These are phyloP conservation scores for Marsdenia floribunda DNA, from an alignment of 257 asterid species.

Conservation along the genomic window DNA sequence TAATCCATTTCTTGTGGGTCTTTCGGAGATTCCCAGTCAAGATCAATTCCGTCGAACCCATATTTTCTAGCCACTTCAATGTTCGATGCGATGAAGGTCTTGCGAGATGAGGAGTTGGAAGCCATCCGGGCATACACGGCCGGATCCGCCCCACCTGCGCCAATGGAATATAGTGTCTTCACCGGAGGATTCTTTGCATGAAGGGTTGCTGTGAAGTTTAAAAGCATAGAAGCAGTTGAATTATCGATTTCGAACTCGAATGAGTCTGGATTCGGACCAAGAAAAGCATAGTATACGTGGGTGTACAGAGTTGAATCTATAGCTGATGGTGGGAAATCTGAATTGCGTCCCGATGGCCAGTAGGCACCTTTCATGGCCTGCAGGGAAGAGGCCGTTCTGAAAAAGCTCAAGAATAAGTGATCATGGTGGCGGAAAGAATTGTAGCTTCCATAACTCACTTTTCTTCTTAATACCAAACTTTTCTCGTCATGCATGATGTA, in stretches of 20 bases:
- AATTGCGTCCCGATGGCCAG: constrained; percentile 44
- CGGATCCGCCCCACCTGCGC: constrained; percentile 48
- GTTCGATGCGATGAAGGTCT: constrained; percentile 47
- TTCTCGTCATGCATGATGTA: too few relatives aligned
- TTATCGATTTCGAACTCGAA: constrained; percentile 38
- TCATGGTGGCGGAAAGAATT: too few relatives aligned
- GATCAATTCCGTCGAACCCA: constrained; percentile 66
- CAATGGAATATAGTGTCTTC: constrained; percentile 56
- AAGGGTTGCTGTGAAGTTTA: constrained; percentile 53
- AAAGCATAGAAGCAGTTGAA: constrained; percentile 31
- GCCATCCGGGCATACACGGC: constrained; percentile 47
- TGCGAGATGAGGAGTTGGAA: constrained; percentile 25
- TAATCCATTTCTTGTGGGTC: constrained; percentile 49
- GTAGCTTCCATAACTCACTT: too few relatives aligned
- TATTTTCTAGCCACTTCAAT: constrained; percentile 53
- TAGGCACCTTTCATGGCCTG: constrained; percentile 27
- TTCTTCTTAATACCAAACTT: too few relatives aligned
- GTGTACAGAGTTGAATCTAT: constrained; percentile 50
- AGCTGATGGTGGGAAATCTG: constrained; percentile 38
- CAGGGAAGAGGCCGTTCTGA: constrained; percentile 16
- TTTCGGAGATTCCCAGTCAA: constrained; percentile 83
- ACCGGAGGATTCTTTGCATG: constrained; percentile 35
- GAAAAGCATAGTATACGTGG: constrained; percentile 67
- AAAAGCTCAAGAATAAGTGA: too few relatives aligned
- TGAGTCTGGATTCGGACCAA: constrained; percentile 41